phyloP scores from a whole-genome alignment of 2,329 filamentous ascomycete genomes.

The Rutstroemia sp. region DNA sequence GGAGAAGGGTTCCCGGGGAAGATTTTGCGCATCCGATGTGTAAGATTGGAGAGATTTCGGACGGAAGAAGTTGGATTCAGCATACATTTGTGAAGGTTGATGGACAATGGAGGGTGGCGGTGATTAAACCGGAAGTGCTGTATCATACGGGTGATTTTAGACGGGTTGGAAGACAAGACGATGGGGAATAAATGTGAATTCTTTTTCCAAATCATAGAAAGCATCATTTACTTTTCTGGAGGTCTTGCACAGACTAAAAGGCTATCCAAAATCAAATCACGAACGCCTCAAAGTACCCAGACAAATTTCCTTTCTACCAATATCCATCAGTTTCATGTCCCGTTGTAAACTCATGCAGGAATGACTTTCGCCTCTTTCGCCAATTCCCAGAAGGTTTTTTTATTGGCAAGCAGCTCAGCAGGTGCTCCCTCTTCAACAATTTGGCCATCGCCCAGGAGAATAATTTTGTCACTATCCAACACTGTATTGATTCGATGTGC shows the following conservation, averaged over 20 bases:
- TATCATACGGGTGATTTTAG: constrained; percentile 19
- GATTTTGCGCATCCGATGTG: constrained; percentile 16
- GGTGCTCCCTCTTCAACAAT: too few species aligned
- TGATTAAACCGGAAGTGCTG: constrained; percentile 16
- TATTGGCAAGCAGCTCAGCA: too few species aligned
- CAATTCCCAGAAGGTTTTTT: too few species aligned
- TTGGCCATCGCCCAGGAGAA: too few species aligned
- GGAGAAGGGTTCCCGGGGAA: constrained; percentile 14
- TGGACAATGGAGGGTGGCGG: constrained; percentile 12
- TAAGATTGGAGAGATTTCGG: constrained; percentile 15
- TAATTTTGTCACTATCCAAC: too few species aligned
- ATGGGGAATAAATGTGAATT: neutral
- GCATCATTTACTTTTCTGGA: neutral
- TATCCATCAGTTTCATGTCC: too few species aligned
- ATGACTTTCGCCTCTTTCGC: too few species aligned
- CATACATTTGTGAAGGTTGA: constrained; percentile 16
- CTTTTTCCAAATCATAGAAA: neutral
- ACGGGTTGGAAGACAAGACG: constrained; percentile 13
- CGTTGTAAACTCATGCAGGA: too few species aligned
- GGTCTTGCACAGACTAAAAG: neutral
- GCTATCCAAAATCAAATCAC: too few species aligned
- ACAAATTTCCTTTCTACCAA: too few species aligned
- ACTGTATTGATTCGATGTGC: too few species aligned
- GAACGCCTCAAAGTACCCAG: too few species aligned
- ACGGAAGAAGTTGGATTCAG: constrained; percentile 19